phyloP scores from a whole-genome alignment of 352 stramenopile genomes.

The Globisporangium alternatum region DNA sequence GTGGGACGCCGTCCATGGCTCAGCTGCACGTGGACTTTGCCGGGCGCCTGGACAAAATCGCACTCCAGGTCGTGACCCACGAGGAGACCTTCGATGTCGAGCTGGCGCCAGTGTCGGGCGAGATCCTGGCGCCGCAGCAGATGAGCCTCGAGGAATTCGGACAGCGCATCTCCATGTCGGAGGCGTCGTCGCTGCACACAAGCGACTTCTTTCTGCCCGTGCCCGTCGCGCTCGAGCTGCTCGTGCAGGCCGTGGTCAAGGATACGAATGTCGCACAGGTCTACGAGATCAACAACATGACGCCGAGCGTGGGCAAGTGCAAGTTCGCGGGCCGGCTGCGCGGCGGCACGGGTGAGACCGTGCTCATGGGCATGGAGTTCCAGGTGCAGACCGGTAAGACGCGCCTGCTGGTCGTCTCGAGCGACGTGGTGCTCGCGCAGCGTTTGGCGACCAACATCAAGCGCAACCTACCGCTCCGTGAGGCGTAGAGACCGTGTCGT shows the following conservation, averaged over 20 bases:
- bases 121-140: slow-evolving; percentile 68
- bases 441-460: slow-evolving; percentile 50
- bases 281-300: slow-evolving; percentile 79
- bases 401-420: slow-evolving; percentile 59
- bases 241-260: slow-evolving; percentile 49
- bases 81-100: slow-evolving; percentile 54
- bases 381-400: slow-evolving; percentile 64
- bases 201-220: slow-evolving; percentile 51
- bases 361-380: slow-evolving; percentile 58
- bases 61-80: slow-evolving; percentile 58
- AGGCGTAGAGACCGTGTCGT: slow-evolving; percentile 16
- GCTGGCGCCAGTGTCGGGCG: slow-evolving; percentile 55
- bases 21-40: slow-evolving; percentile 85
- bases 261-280: slow-evolving; percentile 68
- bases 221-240: slow-evolving; percentile 45
- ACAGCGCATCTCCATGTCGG: slow-evolving; percentile 56
- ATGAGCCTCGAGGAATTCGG: slow-evolving; percentile 74
- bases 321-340: slow-evolving; percentile 70
- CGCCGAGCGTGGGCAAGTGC: slow-evolving; percentile 47
- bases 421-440: slow-evolving; percentile 50
- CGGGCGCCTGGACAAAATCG: slow-evolving; percentile 60
- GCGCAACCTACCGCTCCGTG: slow-evolving; percentile 36
- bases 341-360: slow-evolving; percentile 39
- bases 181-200: slow-evolving; percentile 51
- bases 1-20: slow-evolving; percentile 65